Conservation (phyloP, 2,329 filamentous ascomycete species). For the Scolecobasidium constrictum region DNA sequence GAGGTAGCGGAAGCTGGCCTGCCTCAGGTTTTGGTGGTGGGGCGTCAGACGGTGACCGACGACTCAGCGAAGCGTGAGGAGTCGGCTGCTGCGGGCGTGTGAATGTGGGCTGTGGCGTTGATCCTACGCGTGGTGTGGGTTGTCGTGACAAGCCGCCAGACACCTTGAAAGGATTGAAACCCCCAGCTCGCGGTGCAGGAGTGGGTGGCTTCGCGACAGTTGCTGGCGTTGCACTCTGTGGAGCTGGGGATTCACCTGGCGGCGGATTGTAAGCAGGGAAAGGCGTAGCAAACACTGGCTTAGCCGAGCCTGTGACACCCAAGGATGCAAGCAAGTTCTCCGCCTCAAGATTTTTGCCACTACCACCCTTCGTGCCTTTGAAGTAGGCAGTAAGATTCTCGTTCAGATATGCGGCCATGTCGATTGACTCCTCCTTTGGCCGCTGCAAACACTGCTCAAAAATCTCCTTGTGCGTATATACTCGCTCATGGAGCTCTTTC, state of each 20-base stretch:
- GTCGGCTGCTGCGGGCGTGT: not conserved
- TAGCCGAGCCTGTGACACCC: conserved; percentile 26
- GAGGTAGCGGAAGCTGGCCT: conserved; percentile 1
- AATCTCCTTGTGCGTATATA: not conserved
- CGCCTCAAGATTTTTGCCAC: conserved; percentile 13
- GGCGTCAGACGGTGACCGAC: not conserved
- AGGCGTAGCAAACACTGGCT: conserved; percentile 25
- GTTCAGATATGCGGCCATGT: not conserved
- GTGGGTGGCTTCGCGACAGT: not conserved
- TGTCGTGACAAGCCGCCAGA: not conserved
- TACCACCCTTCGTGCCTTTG: conserved; percentile 1
- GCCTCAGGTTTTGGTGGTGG: not conserved
- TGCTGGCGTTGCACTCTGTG: not conserved
- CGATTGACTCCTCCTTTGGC: not conserved
- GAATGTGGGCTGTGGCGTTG: too few relatives aligned
- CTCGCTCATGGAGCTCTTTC: conserved; percentile 1
- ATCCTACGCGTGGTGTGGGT: too few relatives aligned
- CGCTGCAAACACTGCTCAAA: not conserved
- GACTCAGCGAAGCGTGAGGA: not conserved
- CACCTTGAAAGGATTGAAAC: not conserved
- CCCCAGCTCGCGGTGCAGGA: not conserved
- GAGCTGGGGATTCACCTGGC: conserved; percentile 9
- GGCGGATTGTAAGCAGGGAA: conserved; percentile 24
- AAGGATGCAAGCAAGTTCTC: conserved; percentile 25
- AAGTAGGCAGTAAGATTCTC: not conserved